Evolutionary conservation across 2,329 filamentous ascomycete species (phyloP), one percentile per base, ranked within the genome.

Genomic region (Pseudogymnoascus sp.): DNA sequence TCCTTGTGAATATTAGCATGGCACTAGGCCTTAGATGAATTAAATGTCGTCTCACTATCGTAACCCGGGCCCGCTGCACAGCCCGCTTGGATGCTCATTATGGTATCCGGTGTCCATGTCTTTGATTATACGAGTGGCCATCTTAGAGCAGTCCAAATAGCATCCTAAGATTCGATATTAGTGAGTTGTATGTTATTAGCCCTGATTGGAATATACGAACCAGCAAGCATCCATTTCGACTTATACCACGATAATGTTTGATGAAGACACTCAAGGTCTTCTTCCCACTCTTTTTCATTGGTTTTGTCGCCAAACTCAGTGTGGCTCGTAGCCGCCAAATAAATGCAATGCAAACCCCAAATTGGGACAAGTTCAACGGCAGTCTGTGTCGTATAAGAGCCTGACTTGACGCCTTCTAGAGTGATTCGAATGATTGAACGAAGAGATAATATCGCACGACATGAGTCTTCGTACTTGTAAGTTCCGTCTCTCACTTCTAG

Each of bases 281-380:
- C 21, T 5, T 16, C 14, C 50, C 50, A 56, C n/a, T 31, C 28
- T 18, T 56, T 10, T 5, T 56, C 28, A 18, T 56, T 31, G 2
- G 25, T 2, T 56, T 56, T 31, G 50, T 56, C 50, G n/a, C 50
- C 50, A 56, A 56, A 56, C 23, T 56, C 50, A 31, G 18, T 34
- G 10, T 18, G 50, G 11, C 50, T 56, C 18, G 28, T 56, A 16
- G 50, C 25, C 10, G 50, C 50, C 28, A 56, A 56, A 56, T 12
- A 56, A 12, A 56, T n/a, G 28, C 50, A 56, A 56, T 56, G 50
- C 50, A 56, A 56, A 4, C 50, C 50, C 50, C 50, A 56, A 3
- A 56, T 56, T 56, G 50, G 50, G 8, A 56, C 50, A 16, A 56
- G 50, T 56, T 56, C 50, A 34, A 56, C 50, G 28, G 50, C 50